Base-by-base conservation (phyloP, 164 flowering plant species). In the Taxillus chinensis region DNA sequence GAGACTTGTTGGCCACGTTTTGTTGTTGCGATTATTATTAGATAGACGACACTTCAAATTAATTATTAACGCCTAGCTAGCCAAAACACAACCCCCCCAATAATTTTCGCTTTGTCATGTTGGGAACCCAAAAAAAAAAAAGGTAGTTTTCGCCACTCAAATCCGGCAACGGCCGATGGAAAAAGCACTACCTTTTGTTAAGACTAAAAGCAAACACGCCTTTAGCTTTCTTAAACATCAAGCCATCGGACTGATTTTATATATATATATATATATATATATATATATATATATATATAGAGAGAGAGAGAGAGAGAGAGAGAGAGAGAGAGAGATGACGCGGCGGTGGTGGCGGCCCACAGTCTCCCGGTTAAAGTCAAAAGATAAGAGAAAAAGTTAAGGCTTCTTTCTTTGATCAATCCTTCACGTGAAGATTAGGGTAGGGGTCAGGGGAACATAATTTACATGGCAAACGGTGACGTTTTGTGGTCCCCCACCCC, bases 81-180 rank as follows among this genome's bases (percentile, higher is more conserved):
- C 27, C 27, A 27, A 0, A 27, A 27, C 27, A 27, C 27, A 27
- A 27, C 27, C 27, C 27, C 8, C 51, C 51, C 51, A 48, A 48
- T 48, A 11, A 48, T 48, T 48, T 48, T 48, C 51, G 12, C 27
- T 48, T 48, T 8, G 51, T 11, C 12, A 7, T 48, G 10, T 8
- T 48, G 9, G 51, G 51, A 48, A 48, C 4, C 13, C 4, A 11
- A 48, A 48, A 48, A 48, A 5, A 46, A 13, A 43, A 43, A 43
- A 4, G 13, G 51, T 14, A 48, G 51, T 48, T 48, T 48, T 48
- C 4, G 4, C 51, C 13, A 3, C 9, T 48, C 12, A 48, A 48
- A 48, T 48, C 51, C 51, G 13, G 57, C 54, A n/a, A 27, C 57
- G 57, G 57, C 57, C 57, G 57, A 17, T 54, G 37, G 15, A 54